Conservation (phyloP, 2,329 filamentous ascomycete species). For the Coniosporium tulheliwenetii region DNA sequence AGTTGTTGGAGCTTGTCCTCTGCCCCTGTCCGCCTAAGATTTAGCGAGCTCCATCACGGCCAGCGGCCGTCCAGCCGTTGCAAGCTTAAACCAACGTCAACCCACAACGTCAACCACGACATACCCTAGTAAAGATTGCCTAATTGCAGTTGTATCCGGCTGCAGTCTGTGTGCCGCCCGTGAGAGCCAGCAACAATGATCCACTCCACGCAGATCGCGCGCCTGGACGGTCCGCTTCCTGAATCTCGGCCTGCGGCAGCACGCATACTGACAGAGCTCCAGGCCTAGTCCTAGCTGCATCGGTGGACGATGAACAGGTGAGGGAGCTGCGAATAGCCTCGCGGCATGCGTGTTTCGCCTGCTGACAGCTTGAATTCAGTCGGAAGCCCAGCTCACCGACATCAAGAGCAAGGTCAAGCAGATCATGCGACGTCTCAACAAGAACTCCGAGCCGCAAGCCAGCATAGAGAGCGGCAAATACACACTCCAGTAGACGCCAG, state of each 20-base stretch:
- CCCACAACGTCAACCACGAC: not conserved
- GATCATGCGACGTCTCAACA: conserved; percentile 73
- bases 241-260: conserved; percentile 2
- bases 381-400: conserved; percentile 63
- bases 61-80: too few relatives aligned
- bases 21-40: too few relatives aligned
- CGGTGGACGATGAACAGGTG: conserved; percentile 82
- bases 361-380: conserved; percentile 20
- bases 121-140: not conserved
- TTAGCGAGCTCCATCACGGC: too few relatives aligned
- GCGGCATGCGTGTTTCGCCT: not conserved
- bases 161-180: too few relatives aligned
- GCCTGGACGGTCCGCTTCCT: conserved; percentile 60
- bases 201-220: conserved; percentile 81
- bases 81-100: not conserved
- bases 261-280: conserved; percentile 8
- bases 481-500: conserved; percentile 61
- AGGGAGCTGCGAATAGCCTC: conserved; percentile 1
- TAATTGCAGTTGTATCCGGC: not conserved
- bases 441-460: conserved; percentile 79
- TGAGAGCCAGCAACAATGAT: conserved; percentile 46
- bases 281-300: conserved; percentile 92
- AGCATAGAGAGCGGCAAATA: conserved; percentile 76
- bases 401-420: conserved; percentile 85
- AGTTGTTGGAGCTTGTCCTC: too few relatives aligned